Conservation (phyloP, 176 grass and related monocot genomes). For the Panicum miliaceum region DNA sequence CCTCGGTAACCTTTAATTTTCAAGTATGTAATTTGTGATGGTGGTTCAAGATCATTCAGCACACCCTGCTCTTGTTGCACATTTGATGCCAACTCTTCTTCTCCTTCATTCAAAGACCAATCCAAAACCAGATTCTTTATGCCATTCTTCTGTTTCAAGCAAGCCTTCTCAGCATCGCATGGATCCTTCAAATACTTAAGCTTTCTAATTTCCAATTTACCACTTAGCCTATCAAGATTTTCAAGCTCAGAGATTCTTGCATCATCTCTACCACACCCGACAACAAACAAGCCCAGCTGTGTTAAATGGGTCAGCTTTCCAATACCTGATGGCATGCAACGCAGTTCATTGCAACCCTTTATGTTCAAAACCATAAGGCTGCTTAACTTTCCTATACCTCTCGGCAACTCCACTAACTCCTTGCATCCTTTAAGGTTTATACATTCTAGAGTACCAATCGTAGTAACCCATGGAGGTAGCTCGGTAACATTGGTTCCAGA, state of each 20-base stretch:
- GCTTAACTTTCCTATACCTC: not conserved
- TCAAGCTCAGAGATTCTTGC: not conserved
- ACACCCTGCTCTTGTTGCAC: not conserved
- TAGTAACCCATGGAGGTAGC: not conserved
- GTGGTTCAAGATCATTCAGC: not conserved
- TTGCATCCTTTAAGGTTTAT: not conserved
- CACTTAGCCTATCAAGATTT: constrained; percentile 5
- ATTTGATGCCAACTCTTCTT: not conserved
- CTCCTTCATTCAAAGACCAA: not conserved
- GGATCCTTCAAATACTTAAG: not conserved
- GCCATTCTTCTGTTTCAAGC: constrained; percentile 6
- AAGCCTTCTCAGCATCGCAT: not conserved
- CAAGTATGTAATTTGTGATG: not conserved
- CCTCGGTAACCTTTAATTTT: not conserved
- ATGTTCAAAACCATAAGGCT: not conserved
- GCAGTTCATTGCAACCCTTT: not conserved
- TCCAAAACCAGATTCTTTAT: not conserved
- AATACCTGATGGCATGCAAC: not conserved
- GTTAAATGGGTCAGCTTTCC: not conserved
- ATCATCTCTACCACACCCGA: not conserved
- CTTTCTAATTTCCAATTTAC: not conserved
- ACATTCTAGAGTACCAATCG: not conserved
- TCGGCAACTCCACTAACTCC: not conserved
- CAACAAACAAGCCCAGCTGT: not conserved
- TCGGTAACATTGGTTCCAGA: not conserved